A percentile compares a stretch with the other conserved stretches of the same genome.
phyloP scores from a whole-genome alignment of 2,329 filamentous ascomycete genomes.

The Xylariaceae sp. region DNA sequence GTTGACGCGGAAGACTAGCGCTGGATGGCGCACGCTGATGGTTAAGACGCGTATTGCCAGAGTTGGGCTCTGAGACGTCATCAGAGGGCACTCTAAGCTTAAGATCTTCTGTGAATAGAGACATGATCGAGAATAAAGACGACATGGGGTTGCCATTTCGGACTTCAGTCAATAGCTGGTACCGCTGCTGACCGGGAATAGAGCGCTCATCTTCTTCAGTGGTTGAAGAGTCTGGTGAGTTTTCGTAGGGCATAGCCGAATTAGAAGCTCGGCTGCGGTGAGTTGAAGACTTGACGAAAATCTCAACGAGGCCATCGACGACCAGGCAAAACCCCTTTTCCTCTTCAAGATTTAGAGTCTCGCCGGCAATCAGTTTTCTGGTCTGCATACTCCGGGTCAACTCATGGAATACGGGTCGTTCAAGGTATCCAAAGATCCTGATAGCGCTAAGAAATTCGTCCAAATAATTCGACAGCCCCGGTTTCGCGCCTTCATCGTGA shows the following conservation, averaged over 20 bases:
- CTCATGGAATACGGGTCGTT: constrained; percentile 96
- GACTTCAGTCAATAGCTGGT: constrained; percentile 94
- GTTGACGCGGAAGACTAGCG: constrained; percentile 16
- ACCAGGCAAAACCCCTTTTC: constrained; percentile 98
- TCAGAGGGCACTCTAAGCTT: constrained; percentile 75
- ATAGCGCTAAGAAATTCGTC: constrained; percentile 98
- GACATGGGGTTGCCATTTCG: constrained; percentile 99
- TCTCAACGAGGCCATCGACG: constrained; percentile 93
- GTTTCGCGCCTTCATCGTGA: constrained; percentile 86
- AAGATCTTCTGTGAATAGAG: constrained; percentile 94
- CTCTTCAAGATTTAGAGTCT: constrained; percentile 92
- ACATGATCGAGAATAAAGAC: constrained; percentile 95
- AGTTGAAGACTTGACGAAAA: constrained; percentile 88
- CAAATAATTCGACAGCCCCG: constrained; percentile 91
- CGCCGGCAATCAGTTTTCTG: constrained; percentile 90
- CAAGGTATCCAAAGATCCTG: constrained; percentile 97
- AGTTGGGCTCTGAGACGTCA: constrained; percentile 43
- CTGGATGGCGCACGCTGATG: constrained; percentile 35
- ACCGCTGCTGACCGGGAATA: constrained; percentile 73
- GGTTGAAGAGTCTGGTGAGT: constrained; percentile 54
- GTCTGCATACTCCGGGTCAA: constrained; percentile 98
- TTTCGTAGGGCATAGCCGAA: constrained; percentile 44
- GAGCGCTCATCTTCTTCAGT: constrained; percentile 69
- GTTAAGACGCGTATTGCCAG: constrained; percentile 32
- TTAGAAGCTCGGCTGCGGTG: constrained; percentile 31